Conservation (phyloP, 345 rosid species). For the Streptanthus diversifolius region DNA sequence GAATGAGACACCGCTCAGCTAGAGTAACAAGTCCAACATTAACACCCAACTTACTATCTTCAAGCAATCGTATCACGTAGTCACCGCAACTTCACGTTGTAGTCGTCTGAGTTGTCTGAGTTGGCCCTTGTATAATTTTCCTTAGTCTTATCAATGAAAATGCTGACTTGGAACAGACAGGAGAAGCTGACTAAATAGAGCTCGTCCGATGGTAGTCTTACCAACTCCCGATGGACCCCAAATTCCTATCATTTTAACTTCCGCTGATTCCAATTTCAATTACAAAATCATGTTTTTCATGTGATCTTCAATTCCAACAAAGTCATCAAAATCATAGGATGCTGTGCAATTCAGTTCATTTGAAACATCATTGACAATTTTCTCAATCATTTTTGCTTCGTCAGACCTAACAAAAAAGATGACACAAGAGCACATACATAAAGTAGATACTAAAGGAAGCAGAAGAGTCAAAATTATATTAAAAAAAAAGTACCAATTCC, state of each 20-base stretch:
- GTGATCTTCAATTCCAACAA: constrained; percentile 1
- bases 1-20: neutral
- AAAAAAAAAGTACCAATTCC: neutral
- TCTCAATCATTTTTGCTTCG: constrained; percentile 4
- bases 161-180: neutral
- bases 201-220: neutral
- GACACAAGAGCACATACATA: neutral
- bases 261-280: neutral
- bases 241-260: neutral
- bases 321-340: neutral
- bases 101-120: neutral
- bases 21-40: neutral
- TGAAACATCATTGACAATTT: neutral
- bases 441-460: neutral
- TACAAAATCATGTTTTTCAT: neutral
- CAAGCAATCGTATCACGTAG: neutral
- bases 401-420: neutral
- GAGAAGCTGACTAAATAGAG: constrained; percentile 1
- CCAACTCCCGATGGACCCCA: constrained; percentile 9
- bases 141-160: constrained; percentile 8
- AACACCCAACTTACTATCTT: neutral
- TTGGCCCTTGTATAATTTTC: neutral
- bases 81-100: no score
- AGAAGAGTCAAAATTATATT: neutral
- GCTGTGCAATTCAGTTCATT: neutral